Evolutionary conservation across 352 stramenopile genomes (phyloP).

Genomic region (Globisporangium echinulatum): DNA sequence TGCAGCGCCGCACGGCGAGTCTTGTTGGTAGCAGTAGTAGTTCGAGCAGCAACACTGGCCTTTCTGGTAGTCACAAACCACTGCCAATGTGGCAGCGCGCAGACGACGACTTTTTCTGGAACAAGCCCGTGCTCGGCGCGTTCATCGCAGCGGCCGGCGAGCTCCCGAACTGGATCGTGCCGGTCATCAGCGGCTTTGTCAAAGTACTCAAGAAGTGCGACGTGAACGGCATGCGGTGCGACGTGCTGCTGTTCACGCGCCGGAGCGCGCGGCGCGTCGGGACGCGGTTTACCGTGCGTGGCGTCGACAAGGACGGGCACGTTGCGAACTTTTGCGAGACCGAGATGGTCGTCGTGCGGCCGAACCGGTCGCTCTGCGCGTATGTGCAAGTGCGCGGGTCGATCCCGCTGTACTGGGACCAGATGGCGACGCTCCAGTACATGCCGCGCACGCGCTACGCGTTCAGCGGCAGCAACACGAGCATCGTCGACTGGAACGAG

Average conservation of each 20-base stretch:
- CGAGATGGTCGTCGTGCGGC: conserved; percentile 85
- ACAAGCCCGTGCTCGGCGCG: conserved; percentile 58
- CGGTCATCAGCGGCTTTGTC: conserved; percentile 64
- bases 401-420: conserved; percentile 93
- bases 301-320: conserved; percentile 82
- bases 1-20: conserved; percentile 31
- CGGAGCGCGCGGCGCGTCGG: conserved; percentile 76
- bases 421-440: conserved; percentile 89
- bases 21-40: background rate
- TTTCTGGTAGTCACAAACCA: conserved; percentile 3
- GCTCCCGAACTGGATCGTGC: conserved; percentile 57
- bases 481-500: conserved; percentile 70
- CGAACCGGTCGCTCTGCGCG: conserved; percentile 67
- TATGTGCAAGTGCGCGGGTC: conserved; percentile 93
- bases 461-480: conserved; percentile 43
- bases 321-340: conserved; percentile 94
- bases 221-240: conserved; percentile 44
- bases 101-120: conserved; percentile 93
- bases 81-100: conserved; percentile 47
- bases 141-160: conserved; percentile 36
- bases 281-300: conserved; percentile 90
- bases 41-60: no score
- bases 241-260: conserved; percentile 69
- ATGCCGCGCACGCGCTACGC: conserved; percentile 79
- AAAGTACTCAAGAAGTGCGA: conserved; percentile 65